Conservation (phyloP, 208 protist species). For the Crithidia fasciculata region DNA sequence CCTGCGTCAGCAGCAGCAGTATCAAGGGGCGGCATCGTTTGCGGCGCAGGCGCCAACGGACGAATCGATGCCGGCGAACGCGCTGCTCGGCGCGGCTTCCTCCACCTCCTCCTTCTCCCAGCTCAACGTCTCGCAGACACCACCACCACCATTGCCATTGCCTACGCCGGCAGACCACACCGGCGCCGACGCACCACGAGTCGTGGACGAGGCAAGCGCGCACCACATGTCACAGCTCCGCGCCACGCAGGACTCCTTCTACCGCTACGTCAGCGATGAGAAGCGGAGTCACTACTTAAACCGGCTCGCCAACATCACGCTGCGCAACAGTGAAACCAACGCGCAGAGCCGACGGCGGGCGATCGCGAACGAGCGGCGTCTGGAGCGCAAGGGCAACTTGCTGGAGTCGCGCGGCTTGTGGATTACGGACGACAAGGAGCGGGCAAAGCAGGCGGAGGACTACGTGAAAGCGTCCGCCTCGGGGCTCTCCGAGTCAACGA, state of each 20-base stretch:
- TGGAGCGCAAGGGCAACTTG: constrained; percentile 64
- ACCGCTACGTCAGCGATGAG: constrained; percentile 62
- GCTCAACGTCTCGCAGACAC: constrained; percentile 13
- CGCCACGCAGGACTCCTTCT: constrained; percentile 53
- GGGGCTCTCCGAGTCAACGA: constrained; percentile 11
- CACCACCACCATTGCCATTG: not conserved
- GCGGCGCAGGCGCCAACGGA: not conserved
- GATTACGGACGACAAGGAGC: constrained; percentile 69
- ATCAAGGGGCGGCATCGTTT: not conserved
- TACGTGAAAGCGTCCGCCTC: constrained; percentile 46
- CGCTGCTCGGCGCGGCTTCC: constrained; percentile 8
- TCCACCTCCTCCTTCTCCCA: not conserved
- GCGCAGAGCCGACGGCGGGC: constrained; percentile 52
- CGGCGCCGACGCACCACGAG: too few species aligned
- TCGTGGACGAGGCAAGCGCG: too few species aligned
- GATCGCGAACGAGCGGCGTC: constrained; percentile 66
- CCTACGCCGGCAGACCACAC: not conserved
- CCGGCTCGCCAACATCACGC: constrained; percentile 66
- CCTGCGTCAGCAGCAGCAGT: constrained; percentile 23
- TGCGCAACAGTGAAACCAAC: constrained; percentile 62
- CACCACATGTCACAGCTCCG: constrained; percentile 49
- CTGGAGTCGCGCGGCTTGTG: constrained; percentile 75
- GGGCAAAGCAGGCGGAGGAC: constrained; percentile 51
- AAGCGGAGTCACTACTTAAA: constrained; percentile 63
- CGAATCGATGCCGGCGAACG: not conserved